phyloP scores from a whole-genome alignment of 495 filamentous ascomycete genomes.

The Xylaria flabelliformis region DNA sequence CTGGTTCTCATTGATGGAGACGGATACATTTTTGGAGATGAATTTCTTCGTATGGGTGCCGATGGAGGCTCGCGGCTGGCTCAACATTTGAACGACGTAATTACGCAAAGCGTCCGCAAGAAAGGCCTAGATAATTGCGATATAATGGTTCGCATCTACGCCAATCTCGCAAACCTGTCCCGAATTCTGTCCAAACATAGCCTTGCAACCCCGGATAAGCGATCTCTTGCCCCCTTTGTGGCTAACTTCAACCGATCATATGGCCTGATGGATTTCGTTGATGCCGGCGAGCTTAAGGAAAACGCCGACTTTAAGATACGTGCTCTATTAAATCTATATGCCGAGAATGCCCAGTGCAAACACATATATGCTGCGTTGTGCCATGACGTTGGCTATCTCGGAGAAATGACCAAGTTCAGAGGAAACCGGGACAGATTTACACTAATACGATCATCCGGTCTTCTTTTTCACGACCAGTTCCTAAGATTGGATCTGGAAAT shows the following conservation, averaged over 20 bases:
- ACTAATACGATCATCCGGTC: conserved; percentile 52
- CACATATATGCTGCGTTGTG: conserved; percentile 71
- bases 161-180: conserved; percentile 63
- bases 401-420: conserved; percentile 58
- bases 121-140: conserved; percentile 58
- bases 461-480: conserved; percentile 41
- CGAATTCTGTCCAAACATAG: conserved; percentile 55
- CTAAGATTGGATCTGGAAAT: conserved; percentile 45
- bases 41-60: conserved; percentile 55
- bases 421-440: conserved; percentile 54
- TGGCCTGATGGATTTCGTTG: conserved; percentile 66
- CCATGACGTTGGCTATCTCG: conserved; percentile 66
- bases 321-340: conserved; percentile 59
- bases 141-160: conserved; percentile 67
- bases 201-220: conserved; percentile 56
- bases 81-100: conserved; percentile 55
- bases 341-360: conserved; percentile 66
- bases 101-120: conserved; percentile 55
- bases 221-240: conserved; percentile 61
- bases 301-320: conserved; percentile 64
- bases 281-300: conserved; percentile 66
- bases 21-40: conserved; percentile 66
- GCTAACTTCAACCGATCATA: conserved; percentile 65
- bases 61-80: conserved; percentile 66
- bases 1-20: conserved; percentile 68